Conservation (phyloP, 169 alveolate genomes). For the Blepharisma undulans region DNA sequence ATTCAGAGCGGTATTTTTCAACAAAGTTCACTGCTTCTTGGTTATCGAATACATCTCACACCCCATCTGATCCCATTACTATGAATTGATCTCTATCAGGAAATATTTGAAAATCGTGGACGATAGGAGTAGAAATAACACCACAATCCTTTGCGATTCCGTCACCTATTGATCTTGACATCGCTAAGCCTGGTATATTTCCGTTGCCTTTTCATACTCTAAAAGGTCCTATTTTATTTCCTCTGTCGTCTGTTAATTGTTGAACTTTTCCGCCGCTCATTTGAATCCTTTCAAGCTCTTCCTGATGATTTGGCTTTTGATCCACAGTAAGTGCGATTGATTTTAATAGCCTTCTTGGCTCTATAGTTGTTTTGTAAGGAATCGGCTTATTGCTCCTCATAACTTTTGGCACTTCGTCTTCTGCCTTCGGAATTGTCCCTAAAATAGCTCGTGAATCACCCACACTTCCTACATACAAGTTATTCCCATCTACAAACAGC, state of each 20-base stretch:
- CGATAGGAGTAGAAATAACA: slow-evolving; percentile 80
- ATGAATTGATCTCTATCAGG: slow-evolving; percentile 14
- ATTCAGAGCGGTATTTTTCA: slow-evolving; percentile 17
- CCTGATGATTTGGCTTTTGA: slow-evolving; percentile 82
- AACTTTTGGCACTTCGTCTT: not conserved
- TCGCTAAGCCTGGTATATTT: slow-evolving; percentile 89
- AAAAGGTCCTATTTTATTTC: slow-evolving; percentile 79
- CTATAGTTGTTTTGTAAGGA: not conserved
- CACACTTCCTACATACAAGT: slow-evolving; percentile 21
- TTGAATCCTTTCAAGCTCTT: slow-evolving; percentile 78
- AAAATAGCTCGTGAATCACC: slow-evolving; percentile 35
- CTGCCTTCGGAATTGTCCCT: not conserved
- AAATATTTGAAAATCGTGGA: slow-evolving; percentile 11
- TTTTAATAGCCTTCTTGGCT: not conserved
- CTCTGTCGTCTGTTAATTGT: slow-evolving; percentile 66
- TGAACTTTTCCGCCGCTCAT: slow-evolving; percentile 82
- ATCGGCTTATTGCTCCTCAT: not conserved
- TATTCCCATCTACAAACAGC: not conserved
- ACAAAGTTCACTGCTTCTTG: slow-evolving; percentile 39
- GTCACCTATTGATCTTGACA: slow-evolving; percentile 89
- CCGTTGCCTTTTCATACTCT: slow-evolving; percentile 86
- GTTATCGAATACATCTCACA: slow-evolving; percentile 32
- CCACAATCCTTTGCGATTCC: slow-evolving; percentile 83
- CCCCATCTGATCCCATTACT: slow-evolving; percentile 37
- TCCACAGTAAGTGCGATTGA: slow-evolving; percentile 66